Evolutionary conservation across 108 stramenopile genomes (phyloP).

Genomic region (Pseudonitzschia pungens): DNA sequence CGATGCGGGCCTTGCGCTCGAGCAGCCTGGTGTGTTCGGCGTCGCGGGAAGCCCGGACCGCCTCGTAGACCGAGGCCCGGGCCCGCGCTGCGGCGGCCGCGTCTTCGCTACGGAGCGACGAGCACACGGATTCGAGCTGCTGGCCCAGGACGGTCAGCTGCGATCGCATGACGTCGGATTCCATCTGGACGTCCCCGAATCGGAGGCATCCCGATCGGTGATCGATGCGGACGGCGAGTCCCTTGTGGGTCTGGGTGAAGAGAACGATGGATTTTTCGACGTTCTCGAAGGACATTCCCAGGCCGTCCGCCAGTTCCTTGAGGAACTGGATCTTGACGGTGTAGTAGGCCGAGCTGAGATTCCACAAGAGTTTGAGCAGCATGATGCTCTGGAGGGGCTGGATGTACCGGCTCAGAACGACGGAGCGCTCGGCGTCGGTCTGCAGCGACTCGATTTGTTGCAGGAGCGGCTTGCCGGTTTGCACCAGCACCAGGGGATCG

Average conservation of each 20-base stretch:
- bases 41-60: slow-evolving; percentile 62
- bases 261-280: slow-evolving; percentile 90
- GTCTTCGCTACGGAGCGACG: slow-evolving; percentile 50
- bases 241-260: slow-evolving; percentile 65
- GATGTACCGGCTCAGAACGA: slow-evolving; percentile 63
- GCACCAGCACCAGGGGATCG: slow-evolving; percentile 80
- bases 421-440: slow-evolving; percentile 38
- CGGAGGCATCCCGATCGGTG: slow-evolving; percentile 87
- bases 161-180: slow-evolving; percentile 74
- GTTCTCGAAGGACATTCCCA: slow-evolving; percentile 82
- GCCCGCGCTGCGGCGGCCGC: slow-evolving; percentile 18
- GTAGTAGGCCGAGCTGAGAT: slow-evolving; percentile 86
- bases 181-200: slow-evolving; percentile 80
- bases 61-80: slow-evolving; percentile 56
- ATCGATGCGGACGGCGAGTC: slow-evolving; percentile 76
- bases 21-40: slow-evolving; percentile 73
- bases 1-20: slow-evolving; percentile 87
- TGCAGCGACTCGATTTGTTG: slow-evolving; percentile 48
- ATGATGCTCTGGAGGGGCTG: slow-evolving; percentile 67
- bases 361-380: slow-evolving; percentile 83
- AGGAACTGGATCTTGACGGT: slow-evolving; percentile 88
- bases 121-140: slow-evolving; percentile 54
- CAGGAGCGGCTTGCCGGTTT: slow-evolving; percentile 67
- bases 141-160: slow-evolving; percentile 77
- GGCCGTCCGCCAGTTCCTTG: slow-evolving; percentile 67